A percentile compares a stretch with the other conserved stretches of the same genome.
Evolutionary conservation across 1,139 yeast species (phyloP).

Genomic region (Sugiyamaella grinbergsii): DNA sequence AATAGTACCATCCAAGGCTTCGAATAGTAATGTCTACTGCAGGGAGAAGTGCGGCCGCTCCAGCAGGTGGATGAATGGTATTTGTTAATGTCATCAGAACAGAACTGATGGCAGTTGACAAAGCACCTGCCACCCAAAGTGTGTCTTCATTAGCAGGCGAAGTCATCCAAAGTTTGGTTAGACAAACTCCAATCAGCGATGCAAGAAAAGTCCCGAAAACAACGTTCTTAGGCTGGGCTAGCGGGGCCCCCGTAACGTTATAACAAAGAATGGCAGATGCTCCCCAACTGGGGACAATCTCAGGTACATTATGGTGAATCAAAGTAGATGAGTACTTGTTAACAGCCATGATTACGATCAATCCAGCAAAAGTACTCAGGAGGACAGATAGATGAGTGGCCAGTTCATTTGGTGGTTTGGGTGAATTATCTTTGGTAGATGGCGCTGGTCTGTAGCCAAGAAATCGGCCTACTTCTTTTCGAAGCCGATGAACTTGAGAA

Average conservation of each 20-base stretch:
- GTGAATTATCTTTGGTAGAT: neutral
- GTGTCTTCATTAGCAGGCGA: slow-evolving; percentile 42
- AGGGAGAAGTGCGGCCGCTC: slow-evolving; percentile 69
- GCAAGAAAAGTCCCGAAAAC: slow-evolving; percentile 59
- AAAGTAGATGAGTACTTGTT: slow-evolving; percentile 53
- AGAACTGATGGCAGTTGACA: slow-evolving; percentile 59
- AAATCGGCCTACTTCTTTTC: slow-evolving; percentile 28
- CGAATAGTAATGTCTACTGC: slow-evolving; percentile 52
- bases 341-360: slow-evolving; percentile 54
- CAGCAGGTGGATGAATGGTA: slow-evolving; percentile 74
- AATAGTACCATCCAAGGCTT: slow-evolving; percentile 66
- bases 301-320: slow-evolving; percentile 53
- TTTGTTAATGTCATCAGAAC: slow-evolving; percentile 59
- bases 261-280: slow-evolving; percentile 67
- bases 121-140: slow-evolving; percentile 63
- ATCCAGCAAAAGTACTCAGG: slow-evolving; percentile 53
- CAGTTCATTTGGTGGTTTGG: slow-evolving; percentile 15
- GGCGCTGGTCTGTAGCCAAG: slow-evolving; percentile 26
- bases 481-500: slow-evolving; percentile 32
- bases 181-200: slow-evolving; percentile 56
- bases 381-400: slow-evolving; percentile 28
- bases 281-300: slow-evolving; percentile 61
- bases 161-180: slow-evolving; percentile 55
- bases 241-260: slow-evolving; percentile 58
- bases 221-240: slow-evolving; percentile 68